phyloP scores from a whole-genome alignment of 257 asterid genomes.

The Echites panduratus region DNA sequence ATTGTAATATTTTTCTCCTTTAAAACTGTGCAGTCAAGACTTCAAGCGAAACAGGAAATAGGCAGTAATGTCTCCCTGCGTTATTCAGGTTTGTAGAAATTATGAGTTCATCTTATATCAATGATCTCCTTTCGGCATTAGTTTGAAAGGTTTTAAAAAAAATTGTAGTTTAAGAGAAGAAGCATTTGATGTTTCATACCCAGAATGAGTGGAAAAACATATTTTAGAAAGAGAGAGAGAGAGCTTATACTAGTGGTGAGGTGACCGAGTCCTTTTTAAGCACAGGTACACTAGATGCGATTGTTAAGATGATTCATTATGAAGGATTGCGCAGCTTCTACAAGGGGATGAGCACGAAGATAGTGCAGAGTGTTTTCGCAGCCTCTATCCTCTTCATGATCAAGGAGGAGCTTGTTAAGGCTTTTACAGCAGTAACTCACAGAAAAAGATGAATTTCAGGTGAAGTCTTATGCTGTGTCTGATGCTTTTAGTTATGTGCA shows the following conservation, averaged over 20 bases:
- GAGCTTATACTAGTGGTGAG: constrained; percentile 10
- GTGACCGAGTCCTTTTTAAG: constrained; percentile 8
- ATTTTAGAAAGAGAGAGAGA: not conserved
- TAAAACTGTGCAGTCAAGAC: constrained; percentile 73
- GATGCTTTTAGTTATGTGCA: not conserved
- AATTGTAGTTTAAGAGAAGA: not conserved
- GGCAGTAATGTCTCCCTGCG: constrained; percentile 63
- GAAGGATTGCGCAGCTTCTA: constrained; percentile 83
- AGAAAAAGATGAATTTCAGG: constrained; percentile 11
- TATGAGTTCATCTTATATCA: not conserved
- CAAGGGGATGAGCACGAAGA: constrained; percentile 94
- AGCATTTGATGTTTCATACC: not conserved
- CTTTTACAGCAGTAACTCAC: constrained; percentile 27
- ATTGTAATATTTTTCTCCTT: not conserved
- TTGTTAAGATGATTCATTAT: constrained; percentile 66
- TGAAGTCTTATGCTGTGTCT: no score
- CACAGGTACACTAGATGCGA: constrained; percentile 80
- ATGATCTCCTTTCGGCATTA: not conserved
- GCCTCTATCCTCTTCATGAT: constrained; percentile 91
- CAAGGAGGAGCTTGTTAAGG: constrained; percentile 88
- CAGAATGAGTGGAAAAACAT: not conserved
- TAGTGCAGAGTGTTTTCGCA: constrained; percentile 87
- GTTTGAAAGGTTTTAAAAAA: not conserved
- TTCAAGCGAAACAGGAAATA: constrained; percentile 96
- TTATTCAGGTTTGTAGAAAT: constrained; percentile 63